phyloP scores from a whole-genome alignment of 768 basidiomycete species.

The Amanita exitialis region DNA sequence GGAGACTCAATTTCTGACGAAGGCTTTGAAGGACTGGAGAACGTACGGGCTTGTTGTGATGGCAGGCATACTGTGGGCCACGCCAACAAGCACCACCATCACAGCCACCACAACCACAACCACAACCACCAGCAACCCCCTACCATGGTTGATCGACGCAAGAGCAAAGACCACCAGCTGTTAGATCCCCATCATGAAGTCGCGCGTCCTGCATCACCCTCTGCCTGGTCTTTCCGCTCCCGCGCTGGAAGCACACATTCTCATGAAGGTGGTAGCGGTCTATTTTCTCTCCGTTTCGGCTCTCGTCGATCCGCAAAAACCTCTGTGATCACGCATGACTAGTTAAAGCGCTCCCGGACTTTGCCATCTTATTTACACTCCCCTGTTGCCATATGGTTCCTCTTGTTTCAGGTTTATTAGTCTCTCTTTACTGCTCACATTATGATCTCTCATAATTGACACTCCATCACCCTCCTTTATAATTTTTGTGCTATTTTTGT shows the following conservation, averaged over 20 bases:
- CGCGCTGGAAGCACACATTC: conserved; percentile 66
- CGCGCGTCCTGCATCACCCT: conserved; percentile 59
- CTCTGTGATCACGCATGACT: conserved; percentile 21
- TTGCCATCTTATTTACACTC: conserved; percentile 16
- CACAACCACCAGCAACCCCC: conserved; percentile 14
- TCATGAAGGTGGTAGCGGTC: conserved; percentile 48
- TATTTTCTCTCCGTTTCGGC: conserved; percentile 72
- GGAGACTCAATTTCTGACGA: conserved; percentile 64
- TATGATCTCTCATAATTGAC: conserved; percentile 3
- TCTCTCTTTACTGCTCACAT: conserved; percentile 2
- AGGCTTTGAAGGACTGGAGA: conserved; percentile 88
- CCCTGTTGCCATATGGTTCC: conserved; percentile 1
- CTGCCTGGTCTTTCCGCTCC: conserved; percentile 78
- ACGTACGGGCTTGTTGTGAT: conserved; percentile 88
- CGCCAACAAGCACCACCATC: conserved; percentile 42
- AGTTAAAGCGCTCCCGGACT: conserved; percentile 11
- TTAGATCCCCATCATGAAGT: conserved; percentile 37
- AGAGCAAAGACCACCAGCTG: conserved; percentile 34
- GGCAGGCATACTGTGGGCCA: conserved; percentile 79
- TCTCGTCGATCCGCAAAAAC: conserved; percentile 50
- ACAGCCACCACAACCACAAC: conserved; percentile 45
- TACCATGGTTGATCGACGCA: conserved; percentile 23
- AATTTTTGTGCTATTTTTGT: conserved; percentile 6
- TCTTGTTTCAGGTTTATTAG: conserved; percentile 5
- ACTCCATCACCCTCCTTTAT: conserved; percentile 6